Conservation (phyloP, 2,329 filamentous ascomycete species). For the Penicillium glabrum region DNA sequence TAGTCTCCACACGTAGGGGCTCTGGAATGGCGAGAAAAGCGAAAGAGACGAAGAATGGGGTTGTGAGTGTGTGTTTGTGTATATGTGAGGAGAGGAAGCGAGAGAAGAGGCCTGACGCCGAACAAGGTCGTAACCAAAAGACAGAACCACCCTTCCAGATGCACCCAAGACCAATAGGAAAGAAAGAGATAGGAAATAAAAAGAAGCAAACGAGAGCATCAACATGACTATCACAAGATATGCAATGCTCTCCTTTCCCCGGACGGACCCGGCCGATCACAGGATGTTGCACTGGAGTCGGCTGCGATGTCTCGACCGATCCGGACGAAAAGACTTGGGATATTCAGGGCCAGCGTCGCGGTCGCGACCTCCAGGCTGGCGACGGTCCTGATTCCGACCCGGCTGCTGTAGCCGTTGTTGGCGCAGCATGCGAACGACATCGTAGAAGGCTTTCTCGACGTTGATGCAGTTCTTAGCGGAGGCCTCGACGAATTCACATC, state of each 20-base stretch:
- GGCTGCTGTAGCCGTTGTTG: conserved; percentile 67
- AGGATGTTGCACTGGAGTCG: conserved; percentile 39
- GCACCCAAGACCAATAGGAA: conserved; percentile 24
- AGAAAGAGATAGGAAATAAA: conserved; percentile 13
- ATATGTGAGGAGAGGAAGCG: not conserved
- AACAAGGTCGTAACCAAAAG: conserved; percentile 26
- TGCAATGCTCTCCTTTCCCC: conserved; percentile 2
- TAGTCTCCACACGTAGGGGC: not conserved
- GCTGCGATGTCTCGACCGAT: conserved; percentile 39
- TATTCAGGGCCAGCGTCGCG: conserved; percentile 40
- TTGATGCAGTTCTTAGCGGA: conserved; percentile 98
- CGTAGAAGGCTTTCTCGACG: conserved; percentile 97
- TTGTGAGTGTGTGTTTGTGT: not conserved
- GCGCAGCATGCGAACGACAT: conserved; percentile 88
- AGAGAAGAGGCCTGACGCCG: conserved; percentile 21
- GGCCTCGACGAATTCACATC: conserved; percentile 95
- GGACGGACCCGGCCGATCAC: conserved; percentile 28
- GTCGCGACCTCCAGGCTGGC: conserved; percentile 37
- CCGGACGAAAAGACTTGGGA: conserved; percentile 39
- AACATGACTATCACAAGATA: not conserved
- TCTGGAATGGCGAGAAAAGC: not conserved
- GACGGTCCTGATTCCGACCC: conserved; percentile 35
- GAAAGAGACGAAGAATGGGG: conserved; percentile 2
- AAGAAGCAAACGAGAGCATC: conserved; percentile 5
- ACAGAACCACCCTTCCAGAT: conserved; percentile 27